Evolutionary conservation across 345 rosid species (phyloP).

Genomic region (Hibiscus syriacus): DNA sequence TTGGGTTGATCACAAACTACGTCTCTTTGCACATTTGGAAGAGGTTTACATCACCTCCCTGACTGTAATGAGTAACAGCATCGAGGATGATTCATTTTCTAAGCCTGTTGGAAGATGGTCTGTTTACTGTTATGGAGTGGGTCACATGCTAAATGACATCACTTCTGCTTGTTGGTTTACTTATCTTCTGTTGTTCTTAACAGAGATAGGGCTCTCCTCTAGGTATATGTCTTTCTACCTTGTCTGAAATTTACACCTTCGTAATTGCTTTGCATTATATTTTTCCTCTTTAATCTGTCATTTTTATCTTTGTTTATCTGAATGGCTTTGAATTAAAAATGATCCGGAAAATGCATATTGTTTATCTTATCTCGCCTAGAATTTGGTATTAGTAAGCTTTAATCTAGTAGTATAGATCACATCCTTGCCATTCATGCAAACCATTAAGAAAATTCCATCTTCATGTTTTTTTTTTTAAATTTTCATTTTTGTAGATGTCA

Average conservation of each 20-base stretch:
- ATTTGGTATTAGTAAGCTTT: not conserved
- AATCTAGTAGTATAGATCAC: not conserved
- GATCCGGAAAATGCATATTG: not conserved
- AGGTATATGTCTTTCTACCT: constrained; percentile 29
- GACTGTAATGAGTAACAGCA: constrained; percentile 21
- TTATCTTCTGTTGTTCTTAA: constrained; percentile 74
- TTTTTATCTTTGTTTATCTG: not conserved
- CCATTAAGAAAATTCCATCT: not conserved
- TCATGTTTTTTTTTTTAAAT: not conserved
- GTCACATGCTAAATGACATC: constrained; percentile 96
- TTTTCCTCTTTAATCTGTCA: not conserved
- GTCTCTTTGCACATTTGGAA: not conserved
- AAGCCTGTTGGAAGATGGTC: constrained; percentile 67
- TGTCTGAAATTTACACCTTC: not conserved
- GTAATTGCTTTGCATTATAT: not conserved
- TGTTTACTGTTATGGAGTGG: constrained; percentile 74
- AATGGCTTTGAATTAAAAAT: not conserved
- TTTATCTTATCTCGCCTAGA: not conserved
- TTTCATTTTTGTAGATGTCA: not conserved
- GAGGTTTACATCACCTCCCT: not conserved
- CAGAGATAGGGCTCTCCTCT: constrained; percentile 82
- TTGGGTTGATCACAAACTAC: not conserved
- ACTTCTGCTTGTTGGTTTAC: constrained; percentile 98
- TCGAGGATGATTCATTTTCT: constrained; percentile 39
- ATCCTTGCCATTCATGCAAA: not conserved